A percentile compares a stretch with the other conserved stretches of the same genome.
These are phyloP conservation scores for Pyrenopolyporus hunteri DNA, from an alignment of 495 filamentous ascomycete species.

Conservation along the genomic window DNA sequence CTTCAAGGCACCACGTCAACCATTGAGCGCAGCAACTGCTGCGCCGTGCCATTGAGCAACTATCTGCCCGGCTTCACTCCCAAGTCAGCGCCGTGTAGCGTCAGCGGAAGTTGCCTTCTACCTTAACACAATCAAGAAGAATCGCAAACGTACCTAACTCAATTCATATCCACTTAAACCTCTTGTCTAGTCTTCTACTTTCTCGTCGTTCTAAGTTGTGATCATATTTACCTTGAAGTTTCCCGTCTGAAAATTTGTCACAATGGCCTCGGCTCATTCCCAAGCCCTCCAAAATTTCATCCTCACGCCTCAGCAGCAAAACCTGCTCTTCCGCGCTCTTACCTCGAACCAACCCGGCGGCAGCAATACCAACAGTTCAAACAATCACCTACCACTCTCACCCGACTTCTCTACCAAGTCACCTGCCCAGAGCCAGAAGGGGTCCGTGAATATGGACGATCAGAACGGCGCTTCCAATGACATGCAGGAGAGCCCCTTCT, in stretches of 20 bases:
- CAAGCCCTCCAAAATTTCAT: slow-evolving; percentile 52
- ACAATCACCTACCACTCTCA: slow-evolving; percentile 53
- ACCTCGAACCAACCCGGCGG: slow-evolving; percentile 68
- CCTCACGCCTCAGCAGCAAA: slow-evolving; percentile 86
- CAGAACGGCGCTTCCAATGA: slow-evolving; percentile 44
- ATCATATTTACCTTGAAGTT: slow-evolving; percentile 33
- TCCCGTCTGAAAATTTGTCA: slow-evolving; percentile 42
- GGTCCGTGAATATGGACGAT: not conserved
- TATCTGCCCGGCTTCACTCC: slow-evolving; percentile 9
- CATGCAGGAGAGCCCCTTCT: slow-evolving; percentile 77
- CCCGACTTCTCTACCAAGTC: slow-evolving; percentile 61
- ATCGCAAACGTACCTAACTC: slow-evolving; percentile 17
- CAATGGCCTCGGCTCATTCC: slow-evolving; percentile 52
- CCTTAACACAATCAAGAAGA: slow-evolving; percentile 26
- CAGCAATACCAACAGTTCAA: slow-evolving; percentile 39
- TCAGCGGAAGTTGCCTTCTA: slow-evolving; percentile 18
- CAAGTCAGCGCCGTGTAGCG: slow-evolving; percentile 11
- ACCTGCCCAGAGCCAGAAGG: slow-evolving; percentile 48
- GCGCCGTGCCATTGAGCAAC: slow-evolving; percentile 28
- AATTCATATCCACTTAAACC: not conserved
- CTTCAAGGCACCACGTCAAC: slow-evolving; percentile 19
- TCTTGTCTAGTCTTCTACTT: not conserved
- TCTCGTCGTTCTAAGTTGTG: not conserved
- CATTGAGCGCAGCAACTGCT: slow-evolving; percentile 31
- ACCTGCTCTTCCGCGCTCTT: slow-evolving; percentile 84